Evolutionary conservation across 345 rosid genomes (phyloP).

Genomic region (Brassica rapa): DNA sequence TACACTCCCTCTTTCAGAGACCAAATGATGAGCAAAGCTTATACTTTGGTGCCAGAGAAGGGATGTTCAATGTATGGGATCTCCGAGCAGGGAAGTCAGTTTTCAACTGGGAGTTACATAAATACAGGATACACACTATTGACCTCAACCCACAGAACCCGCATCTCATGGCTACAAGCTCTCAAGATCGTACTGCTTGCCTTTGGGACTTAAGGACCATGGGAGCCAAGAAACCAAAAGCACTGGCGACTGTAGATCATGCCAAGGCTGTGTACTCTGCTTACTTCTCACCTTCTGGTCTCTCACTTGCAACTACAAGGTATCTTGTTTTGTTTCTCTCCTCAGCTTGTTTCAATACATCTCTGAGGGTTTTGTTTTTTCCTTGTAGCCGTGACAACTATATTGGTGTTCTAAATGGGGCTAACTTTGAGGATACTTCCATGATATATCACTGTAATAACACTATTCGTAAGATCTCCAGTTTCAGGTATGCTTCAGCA

Average conservation of each 20-base stretch:
- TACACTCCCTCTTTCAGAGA: conserved; percentile 59
- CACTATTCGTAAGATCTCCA: conserved; percentile 65
- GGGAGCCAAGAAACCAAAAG: conserved; percentile 42
- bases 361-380: conserved; percentile 10
- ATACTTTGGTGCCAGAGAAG: conserved; percentile 62
- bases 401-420: conserved; percentile 56
- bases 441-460: conserved; percentile 58
- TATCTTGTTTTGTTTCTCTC: conserved; percentile 8
- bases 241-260: conserved; percentile 49
- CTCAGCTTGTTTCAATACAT: background rate
- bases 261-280: conserved; percentile 69
- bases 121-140: conserved; percentile 64
- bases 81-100: conserved; percentile 54
- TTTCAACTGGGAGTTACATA: conserved; percentile 59
- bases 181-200: conserved; percentile 69
- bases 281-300: conserved; percentile 87
- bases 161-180: conserved; percentile 71
- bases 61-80: conserved; percentile 63
- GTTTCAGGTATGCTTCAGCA: conserved; percentile 59
- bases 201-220: conserved; percentile 83
- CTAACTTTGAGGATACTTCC: conserved; percentile 48
- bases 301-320: conserved; percentile 77
- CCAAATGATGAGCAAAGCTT: conserved; percentile 53
- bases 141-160: conserved; percentile 67
- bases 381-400: conserved; percentile 57